A percentile compares a stretch with the other conserved stretches of the same genome.
Evolutionary conservation across 2,329 filamentous ascomycete species (phyloP).

Genomic region (Trichoderma koningii): DNA sequence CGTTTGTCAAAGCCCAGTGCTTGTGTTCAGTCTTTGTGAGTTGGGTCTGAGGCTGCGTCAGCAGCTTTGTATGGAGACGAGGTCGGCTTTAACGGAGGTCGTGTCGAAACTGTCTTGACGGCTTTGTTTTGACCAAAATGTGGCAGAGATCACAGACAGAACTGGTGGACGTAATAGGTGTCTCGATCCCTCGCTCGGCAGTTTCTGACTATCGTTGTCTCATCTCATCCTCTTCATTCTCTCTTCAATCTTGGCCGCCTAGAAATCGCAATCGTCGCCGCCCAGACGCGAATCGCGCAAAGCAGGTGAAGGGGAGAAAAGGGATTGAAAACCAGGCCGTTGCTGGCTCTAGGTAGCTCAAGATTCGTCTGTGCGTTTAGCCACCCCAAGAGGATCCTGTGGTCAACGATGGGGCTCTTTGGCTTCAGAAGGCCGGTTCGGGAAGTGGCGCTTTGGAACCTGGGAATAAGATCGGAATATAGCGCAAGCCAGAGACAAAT

Average conservation of each 20-base stretch:
- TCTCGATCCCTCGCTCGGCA: background rate
- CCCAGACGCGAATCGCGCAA: background rate
- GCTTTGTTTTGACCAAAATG: no score
- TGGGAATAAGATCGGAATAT: conserved; percentile 17
- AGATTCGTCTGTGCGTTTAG: conserved; percentile 10
- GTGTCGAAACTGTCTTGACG: background rate
- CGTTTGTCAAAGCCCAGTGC: background rate
- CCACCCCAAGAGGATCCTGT: background rate
- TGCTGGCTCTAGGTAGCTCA: background rate
- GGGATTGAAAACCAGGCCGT: background rate
- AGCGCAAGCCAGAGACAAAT: conserved; percentile 9
- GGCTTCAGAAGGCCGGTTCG: background rate
- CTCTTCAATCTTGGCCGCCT: background rate
- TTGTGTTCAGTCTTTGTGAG: background rate
- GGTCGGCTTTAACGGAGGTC: background rate
- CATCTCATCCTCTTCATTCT: background rate
- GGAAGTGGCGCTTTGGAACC: conserved; percentile 7
- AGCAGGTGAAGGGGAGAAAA: background rate
- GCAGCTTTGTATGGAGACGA: background rate
- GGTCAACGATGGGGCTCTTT: background rate
- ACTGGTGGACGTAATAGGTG: background rate
- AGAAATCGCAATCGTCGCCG: background rate
- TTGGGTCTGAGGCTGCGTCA: conserved; percentile 3
- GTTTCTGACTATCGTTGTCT: background rate
- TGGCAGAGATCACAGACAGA: background rate